Evolutionary conservation across 306 rosid species (phyloP), one percentile per base, ranked within the genome.

Genomic region (Mimosa pudica): DNA sequence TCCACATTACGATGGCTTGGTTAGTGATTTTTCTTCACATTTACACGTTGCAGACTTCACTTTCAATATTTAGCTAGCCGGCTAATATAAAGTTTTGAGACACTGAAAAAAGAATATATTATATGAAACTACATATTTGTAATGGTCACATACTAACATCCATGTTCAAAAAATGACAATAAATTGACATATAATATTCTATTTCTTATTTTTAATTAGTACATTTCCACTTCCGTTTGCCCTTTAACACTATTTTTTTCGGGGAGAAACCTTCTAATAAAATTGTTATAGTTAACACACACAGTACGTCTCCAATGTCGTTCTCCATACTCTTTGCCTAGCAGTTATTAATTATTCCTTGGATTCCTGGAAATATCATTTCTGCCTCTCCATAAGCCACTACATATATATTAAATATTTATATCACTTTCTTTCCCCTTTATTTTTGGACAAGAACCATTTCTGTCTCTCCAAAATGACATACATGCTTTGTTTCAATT

Each of bases 11-110:
- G 3, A 10, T 32, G 68, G 5, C 38, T 62, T 62, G 0, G 5
- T 32, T 32, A 62, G 68, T 10, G n/a, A 62, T 62, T 16, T 66
- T 48, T 38, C 44, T 75, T 85, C 82, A 64, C 46, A 13, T 35
- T 35, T 63, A 11, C 42, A 30, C 16, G 17, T 33, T 35, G 44
- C 5, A 35, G 70, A 13, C 10, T 13, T 36, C 46, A 33, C 46
- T 64, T 64, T 64, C 68, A 62, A 4, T 62, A 17, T n/a, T 13
- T 57, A 62, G 44, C 68, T 57, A 62, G 44, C 68, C 68, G 68
- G 68, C 68, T 62, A 62, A 30, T 62, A 30, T 30, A 30, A 10
- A 11, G 67, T 10, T 30, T 10, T 61, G 7, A 61, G 7, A 61
- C 67, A 61, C 2, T 9, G 20, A 58, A 52, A 52, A 8, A n/a